A percentile compares a stretch with the other conserved stretches of the same genome.
Conservation (phyloP, 164 flowering plant species). For the Protea cynaroides region DNA sequence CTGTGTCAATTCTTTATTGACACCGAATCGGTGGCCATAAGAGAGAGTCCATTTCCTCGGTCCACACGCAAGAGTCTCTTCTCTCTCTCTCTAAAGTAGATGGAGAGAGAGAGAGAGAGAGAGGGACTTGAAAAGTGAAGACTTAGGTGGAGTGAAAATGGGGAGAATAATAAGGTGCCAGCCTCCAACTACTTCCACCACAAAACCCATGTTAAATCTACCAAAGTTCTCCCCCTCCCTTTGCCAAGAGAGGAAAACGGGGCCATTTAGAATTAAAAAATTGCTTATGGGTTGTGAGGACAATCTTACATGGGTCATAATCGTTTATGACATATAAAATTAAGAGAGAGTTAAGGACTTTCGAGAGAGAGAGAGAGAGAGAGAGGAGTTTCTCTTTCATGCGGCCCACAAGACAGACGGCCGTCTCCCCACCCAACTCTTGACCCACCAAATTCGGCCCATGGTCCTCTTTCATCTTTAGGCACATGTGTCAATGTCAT, state of each 20-base stretch:
- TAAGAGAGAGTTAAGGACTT: not conserved
- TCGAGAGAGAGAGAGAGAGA: too few relatives aligned
- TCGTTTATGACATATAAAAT: not conserved
- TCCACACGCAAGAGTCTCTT: too few relatives aligned
- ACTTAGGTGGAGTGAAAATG: too few relatives aligned
- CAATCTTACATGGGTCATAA: too few relatives aligned
- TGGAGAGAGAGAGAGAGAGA: too few relatives aligned
- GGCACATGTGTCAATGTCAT: too few relatives aligned
- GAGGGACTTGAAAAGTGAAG: too few relatives aligned
- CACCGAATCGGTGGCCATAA: too few relatives aligned
- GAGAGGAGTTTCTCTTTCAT: conserved; percentile 1
- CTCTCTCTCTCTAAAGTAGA: too few relatives aligned
- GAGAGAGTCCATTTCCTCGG: too few relatives aligned
- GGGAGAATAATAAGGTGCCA: not conserved
- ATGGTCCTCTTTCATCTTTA: not conserved
- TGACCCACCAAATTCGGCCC: not conserved
- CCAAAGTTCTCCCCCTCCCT: not conserved
- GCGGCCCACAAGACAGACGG: conserved; percentile 13
- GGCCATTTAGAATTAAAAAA: not conserved
- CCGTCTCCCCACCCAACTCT: conserved; percentile 8
- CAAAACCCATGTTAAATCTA: not conserved
- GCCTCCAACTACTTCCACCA: not conserved
- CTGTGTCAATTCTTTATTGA: too few relatives aligned
- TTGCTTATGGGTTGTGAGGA: too few relatives aligned
- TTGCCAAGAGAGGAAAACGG: not conserved